Evolutionary conservation across 441 rosid species (phyloP), one percentile per base, ranked within the genome.

Genomic region (Gossypium lobatum): DNA sequence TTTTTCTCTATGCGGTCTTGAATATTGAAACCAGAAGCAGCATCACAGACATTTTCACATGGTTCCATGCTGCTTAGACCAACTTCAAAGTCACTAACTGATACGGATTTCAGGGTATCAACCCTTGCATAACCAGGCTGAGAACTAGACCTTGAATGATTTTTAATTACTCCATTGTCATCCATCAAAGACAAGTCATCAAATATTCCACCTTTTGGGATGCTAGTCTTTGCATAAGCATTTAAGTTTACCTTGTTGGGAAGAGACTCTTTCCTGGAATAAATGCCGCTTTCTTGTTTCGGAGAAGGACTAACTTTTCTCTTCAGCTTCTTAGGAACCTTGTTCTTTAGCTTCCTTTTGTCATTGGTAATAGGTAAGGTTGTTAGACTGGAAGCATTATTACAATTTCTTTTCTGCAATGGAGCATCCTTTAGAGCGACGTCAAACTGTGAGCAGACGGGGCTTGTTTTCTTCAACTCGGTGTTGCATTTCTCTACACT

Each of bases 291-390:
- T 48, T 76, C 79, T 39, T 79, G 82, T 58, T 82, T 83, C 10
- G 77, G 76, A 66, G 71, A 76, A n/a, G 71, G 68, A 73, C 65
- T 50, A 64, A 39, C 74, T 61, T 81, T 83, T 42, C 73, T 73
- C 73, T 84, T 85, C 71, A 39, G 68, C 80, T 83, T 84, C 75
- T 77, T 78, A 1, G 64, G 34, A 74, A 53, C 69, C 73, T 81
- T 78, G 20, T 69, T 64, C 73, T 83, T 85, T 10, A 39, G 25
- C 73, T 72, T 79, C 26, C 65, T 80, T 54, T 77, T 79, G 37
- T 71, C 81, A 71, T 71, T 82, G 6, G 50, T 31, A 72, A 59
- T 71, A 28, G 80, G 55, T 39, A 64, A 61, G 37, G 71, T 59
- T 73, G 46, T 72, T 20, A 26, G 74, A 20, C 64, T 72, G 48